phyloP scores from a whole-genome alignment of 2,329 filamentous ascomycete genomes.

The Fusarium poae region DNA sequence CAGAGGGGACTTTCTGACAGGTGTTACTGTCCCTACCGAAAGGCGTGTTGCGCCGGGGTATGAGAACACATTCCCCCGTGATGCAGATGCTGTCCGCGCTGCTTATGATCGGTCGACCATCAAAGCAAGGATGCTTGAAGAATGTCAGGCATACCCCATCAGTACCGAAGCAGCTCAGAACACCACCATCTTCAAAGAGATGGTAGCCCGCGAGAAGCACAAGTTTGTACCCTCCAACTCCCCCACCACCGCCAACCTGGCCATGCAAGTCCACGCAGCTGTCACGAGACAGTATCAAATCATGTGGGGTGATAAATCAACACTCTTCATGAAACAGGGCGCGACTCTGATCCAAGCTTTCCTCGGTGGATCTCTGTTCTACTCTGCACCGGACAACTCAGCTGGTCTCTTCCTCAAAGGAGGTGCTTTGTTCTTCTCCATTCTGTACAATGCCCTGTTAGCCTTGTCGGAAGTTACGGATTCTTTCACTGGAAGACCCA shows the following conservation, averaged over 20 bases:
- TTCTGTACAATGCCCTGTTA: constrained; percentile 72
- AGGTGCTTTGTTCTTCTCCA: constrained; percentile 73
- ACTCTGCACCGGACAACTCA: constrained; percentile 70
- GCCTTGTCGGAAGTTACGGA: constrained; percentile 76
- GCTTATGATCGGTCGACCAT: background rate
- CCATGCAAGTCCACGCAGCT: background rate
- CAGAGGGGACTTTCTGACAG: background rate
- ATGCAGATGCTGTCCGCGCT: background rate
- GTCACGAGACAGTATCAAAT: background rate
- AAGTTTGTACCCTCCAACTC: background rate
- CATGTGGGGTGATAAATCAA: background rate
- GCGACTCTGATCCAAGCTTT: constrained; percentile 70
- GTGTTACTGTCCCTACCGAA: background rate
- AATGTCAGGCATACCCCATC: background rate
- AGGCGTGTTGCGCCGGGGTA: background rate
- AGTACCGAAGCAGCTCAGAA: background rate
- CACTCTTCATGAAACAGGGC: constrained; percentile 42
- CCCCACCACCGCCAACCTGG: background rate
- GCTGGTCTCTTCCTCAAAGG: constrained; percentile 73
- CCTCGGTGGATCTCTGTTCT: constrained; percentile 75
- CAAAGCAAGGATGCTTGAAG: background rate
- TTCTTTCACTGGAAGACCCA: constrained; percentile 70
- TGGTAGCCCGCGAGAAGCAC: background rate
- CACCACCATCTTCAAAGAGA: background rate
- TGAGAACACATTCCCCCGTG: background rate